phyloP scores from a whole-genome alignment of 1,284 basidiomycete genomes.

The Microbotryum intermedium region DNA sequence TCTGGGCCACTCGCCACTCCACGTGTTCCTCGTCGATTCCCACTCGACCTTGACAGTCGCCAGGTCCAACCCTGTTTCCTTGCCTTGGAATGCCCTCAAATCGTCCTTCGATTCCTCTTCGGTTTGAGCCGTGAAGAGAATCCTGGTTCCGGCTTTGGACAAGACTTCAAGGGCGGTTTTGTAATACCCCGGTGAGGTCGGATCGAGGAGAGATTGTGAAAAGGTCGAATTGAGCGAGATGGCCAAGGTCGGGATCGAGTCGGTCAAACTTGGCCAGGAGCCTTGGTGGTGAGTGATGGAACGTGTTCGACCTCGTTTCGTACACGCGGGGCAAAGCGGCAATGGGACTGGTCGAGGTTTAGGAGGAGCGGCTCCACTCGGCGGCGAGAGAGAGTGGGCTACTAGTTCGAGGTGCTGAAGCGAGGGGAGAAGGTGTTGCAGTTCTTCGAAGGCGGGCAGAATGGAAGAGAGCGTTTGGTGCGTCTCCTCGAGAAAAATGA shows the following conservation, averaged over 20 bases:
- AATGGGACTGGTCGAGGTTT: not conserved
- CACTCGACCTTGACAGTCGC: not conserved
- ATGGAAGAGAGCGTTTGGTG: not conserved
- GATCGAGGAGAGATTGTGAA: not conserved
- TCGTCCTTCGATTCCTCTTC: slow-evolving; percentile 2
- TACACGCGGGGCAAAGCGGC: slow-evolving; percentile 3
- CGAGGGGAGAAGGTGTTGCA: slow-evolving; percentile 6
- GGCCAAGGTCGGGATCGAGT: not conserved
- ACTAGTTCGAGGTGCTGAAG: not conserved
- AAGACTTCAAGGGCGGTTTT: not conserved
- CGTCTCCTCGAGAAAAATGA: slow-evolving; percentile 10
- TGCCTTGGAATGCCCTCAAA: not conserved
- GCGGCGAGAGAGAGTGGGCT: slow-evolving; percentile 1
- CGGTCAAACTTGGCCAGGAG: not conserved
- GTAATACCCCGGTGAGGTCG: not conserved
- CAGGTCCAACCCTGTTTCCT: not conserved
- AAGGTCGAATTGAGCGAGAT: slow-evolving; percentile 8
- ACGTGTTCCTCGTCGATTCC: slow-evolving; percentile 5
- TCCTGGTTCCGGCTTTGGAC: not conserved
- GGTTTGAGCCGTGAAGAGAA: slow-evolving; percentile 7
- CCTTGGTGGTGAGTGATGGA: not conserved
- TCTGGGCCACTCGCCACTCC: slow-evolving; percentile 8
- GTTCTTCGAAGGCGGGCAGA: slow-evolving; percentile 9
- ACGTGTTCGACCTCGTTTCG: not conserved
- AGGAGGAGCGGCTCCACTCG: not conserved